Percentiles rank a stretch among this genome's conserved stretches.
phyloP scores from a whole-genome alignment of 1,284 basidiomycete species.

The Trichosporon inkin region DNA sequence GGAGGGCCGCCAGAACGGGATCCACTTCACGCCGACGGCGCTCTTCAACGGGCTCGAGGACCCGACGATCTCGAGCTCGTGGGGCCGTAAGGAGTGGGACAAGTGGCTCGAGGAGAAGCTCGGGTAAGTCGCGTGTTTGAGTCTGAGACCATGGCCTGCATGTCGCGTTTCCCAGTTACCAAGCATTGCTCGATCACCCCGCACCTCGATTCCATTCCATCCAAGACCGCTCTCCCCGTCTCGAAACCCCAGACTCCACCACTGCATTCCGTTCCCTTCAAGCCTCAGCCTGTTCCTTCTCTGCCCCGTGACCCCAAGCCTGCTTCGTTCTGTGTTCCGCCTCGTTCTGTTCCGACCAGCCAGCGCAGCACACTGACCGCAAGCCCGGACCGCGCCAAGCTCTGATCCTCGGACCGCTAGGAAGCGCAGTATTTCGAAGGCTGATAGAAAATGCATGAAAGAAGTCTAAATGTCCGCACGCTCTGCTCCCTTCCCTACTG shows the following conservation, averaged over 20 bases:
- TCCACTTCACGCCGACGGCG: conserved; percentile 86
- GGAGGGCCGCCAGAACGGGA: conserved; percentile 80
- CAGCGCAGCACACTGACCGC: too few species aligned
- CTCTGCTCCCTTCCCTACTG: too few species aligned
- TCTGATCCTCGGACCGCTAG: background rate
- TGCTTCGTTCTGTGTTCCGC: too few species aligned
- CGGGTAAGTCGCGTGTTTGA: background rate
- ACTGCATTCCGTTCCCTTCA: too few species aligned
- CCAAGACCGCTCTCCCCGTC: too few species aligned
- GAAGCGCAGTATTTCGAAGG: background rate
- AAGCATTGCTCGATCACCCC: background rate
- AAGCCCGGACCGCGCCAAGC: too few species aligned
- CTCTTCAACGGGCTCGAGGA: conserved; percentile 81
- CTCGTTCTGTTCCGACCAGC: too few species aligned
- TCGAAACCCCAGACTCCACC: too few species aligned
- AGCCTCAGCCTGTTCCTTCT: too few species aligned
- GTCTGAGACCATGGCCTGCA: background rate
- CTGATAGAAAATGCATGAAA: background rate
- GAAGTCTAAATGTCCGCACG: too few species aligned
- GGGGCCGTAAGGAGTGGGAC: conserved; percentile 78
- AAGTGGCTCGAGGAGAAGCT: conserved; percentile 61
- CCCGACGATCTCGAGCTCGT: conserved; percentile 73
- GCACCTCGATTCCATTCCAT: too few species aligned
- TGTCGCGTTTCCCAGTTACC: background rate
- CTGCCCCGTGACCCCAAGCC: too few species aligned